Conservation (phyloP, 208 protist genomes). For the Crithidia acanthocephali region DNA sequence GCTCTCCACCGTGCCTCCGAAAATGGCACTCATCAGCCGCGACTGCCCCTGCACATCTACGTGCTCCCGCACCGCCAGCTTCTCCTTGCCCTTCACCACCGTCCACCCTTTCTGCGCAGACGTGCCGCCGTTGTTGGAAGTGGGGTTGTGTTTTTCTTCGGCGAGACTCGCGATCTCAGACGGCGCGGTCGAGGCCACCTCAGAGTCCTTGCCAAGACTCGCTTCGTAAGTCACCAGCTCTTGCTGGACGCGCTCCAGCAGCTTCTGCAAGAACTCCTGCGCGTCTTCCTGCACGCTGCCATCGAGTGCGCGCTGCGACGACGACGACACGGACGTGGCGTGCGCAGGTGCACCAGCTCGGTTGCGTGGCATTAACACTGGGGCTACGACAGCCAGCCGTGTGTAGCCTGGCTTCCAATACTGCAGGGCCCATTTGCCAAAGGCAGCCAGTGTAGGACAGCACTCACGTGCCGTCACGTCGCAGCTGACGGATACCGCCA, state of each 20-base stretch:
- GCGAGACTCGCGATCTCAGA: background rate
- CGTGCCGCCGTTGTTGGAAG: background rate
- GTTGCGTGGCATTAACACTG: constrained; percentile 6
- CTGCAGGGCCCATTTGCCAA: constrained; percentile 74
- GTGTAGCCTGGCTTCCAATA: constrained; percentile 70
- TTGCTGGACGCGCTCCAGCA: constrained; percentile 67
- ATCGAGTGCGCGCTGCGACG: constrained; percentile 32
- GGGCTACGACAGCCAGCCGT: constrained; percentile 20
- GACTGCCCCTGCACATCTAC: constrained; percentile 52
- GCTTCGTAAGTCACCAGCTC: constrained; percentile 57
- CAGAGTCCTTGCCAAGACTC: background rate
- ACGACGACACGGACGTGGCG: background rate
- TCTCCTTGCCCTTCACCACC: constrained; percentile 61
- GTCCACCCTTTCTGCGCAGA: constrained; percentile 61
- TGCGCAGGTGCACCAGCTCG: background rate
- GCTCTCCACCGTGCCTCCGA: constrained; percentile 76
- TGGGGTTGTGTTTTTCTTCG: constrained; percentile 11
- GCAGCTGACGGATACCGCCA: constrained; percentile 46
- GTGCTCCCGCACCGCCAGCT: constrained; percentile 59
- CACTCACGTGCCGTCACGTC: constrained; percentile 24
- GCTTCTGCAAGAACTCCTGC: constrained; percentile 77
- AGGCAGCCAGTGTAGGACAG: constrained; percentile 48
- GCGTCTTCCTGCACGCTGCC: constrained; percentile 83
- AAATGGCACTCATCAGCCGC: constrained; percentile 52
- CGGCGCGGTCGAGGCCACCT: constrained; percentile 7